phyloP scores from a whole-genome alignment of 2,329 filamentous ascomycete genomes.

The Trichoderma sp. region DNA sequence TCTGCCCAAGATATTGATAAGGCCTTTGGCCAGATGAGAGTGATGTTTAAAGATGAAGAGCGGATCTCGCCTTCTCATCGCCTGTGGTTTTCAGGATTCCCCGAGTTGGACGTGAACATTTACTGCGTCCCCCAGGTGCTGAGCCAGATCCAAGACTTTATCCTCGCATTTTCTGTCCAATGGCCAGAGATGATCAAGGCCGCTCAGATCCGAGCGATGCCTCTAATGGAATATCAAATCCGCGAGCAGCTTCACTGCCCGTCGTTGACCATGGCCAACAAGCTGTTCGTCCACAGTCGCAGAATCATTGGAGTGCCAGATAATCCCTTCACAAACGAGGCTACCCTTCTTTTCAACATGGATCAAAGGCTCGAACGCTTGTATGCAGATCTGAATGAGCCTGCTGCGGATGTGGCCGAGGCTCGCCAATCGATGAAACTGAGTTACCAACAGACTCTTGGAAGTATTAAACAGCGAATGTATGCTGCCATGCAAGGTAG shows the following conservation, averaged over 20 bases:
- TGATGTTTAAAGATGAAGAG: constrained; percentile 35
- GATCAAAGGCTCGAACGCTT: constrained; percentile 36
- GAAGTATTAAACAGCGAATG: neutral
- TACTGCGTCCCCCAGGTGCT: neutral
- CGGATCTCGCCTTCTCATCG: constrained; percentile 34
- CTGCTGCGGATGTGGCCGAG: neutral
- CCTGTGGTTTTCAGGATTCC: constrained; percentile 40
- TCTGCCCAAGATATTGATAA: constrained; percentile 30
- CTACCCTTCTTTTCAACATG: constrained; percentile 35
- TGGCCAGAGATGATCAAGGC: constrained; percentile 33
- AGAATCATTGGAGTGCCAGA: constrained; percentile 36
- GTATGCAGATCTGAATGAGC: neutral
- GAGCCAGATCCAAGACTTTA: constrained; percentile 34
- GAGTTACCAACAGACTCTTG: neutral
- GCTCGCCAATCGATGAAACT: neutral
- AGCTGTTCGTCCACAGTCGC: constrained; percentile 41
- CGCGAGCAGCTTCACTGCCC: constrained; percentile 34
- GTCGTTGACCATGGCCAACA: constrained; percentile 34
- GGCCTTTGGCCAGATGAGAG: constrained; percentile 33
- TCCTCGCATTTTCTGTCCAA: constrained; percentile 32
- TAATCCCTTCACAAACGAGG: constrained; percentile 23
- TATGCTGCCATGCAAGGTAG: neutral
- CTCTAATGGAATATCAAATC: constrained; percentile 38
- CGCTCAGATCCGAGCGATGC: constrained; percentile 35
- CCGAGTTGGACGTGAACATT: constrained; percentile 18